phyloP scores from a whole-genome alignment of 2,329 filamentous ascomycete species.

The Trichoderma atrobrunneum region DNA sequence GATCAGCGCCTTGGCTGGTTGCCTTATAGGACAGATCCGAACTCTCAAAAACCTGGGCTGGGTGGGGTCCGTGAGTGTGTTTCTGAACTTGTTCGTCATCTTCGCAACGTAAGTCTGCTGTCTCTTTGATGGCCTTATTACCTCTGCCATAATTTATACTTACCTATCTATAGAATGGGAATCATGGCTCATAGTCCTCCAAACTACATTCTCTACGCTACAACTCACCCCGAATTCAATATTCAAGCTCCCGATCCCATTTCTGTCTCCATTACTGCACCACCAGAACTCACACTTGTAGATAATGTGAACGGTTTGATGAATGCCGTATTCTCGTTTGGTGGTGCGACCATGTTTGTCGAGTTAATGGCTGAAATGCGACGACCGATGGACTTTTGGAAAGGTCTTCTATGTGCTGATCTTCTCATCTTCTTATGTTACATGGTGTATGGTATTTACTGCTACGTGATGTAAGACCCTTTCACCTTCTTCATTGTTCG shows the following conservation, averaged over 20 bases:
- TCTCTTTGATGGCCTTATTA: not conserved
- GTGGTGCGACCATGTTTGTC: not conserved
- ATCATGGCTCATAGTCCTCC: not conserved
- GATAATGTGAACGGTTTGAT: not conserved
- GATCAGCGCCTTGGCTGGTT: not conserved
- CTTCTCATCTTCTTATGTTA: not conserved
- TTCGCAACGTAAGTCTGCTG: not conserved
- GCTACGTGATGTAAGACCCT: not conserved
- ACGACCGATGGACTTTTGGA: not conserved
- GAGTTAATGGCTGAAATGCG: not conserved
- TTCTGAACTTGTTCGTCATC: not conserved
- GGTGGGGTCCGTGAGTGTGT: not conserved
- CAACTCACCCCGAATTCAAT: not conserved
- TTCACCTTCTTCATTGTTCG: not conserved
- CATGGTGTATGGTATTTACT: not conserved
- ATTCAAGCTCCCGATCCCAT: not conserved
- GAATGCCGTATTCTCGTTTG: not conserved
- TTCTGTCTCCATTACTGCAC: not conserved
- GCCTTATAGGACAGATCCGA: not conserved
- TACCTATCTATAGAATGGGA: not conserved
- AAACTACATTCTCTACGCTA: not conserved
- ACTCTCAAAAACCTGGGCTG: not conserved
- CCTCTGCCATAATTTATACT: not conserved
- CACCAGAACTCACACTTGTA: not conserved
- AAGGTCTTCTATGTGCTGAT: not conserved